Percentiles rank a stretch among this genome's conserved stretches.
These are phyloP conservation scores for Cydonia oblonga DNA, from an alignment of 331 rosid species.

Conservation along the genomic window DNA sequence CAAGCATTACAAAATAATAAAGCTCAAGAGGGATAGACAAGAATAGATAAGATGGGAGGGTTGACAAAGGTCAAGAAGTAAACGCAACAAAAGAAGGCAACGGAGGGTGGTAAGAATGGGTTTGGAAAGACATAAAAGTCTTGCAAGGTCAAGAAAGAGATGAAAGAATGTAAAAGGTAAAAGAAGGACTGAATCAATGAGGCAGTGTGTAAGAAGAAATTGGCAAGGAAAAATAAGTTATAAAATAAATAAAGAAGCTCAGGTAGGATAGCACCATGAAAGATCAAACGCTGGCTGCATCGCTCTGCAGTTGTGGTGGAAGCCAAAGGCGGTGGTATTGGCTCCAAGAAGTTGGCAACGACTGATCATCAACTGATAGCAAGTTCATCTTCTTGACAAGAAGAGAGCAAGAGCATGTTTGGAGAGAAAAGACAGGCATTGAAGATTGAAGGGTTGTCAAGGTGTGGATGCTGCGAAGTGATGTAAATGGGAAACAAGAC, in stretches of 20 bases:
- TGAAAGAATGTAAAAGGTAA: too few relatives aligned
- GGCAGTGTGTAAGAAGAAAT: fast-evolving
- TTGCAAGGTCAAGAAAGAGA: constrained; percentile 84
- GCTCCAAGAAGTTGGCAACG: background rate
- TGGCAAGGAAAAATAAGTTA: background rate
- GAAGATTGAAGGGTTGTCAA: background rate
- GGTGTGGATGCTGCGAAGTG: constrained; percentile 24
- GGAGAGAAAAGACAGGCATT: constrained; percentile 24
- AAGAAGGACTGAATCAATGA: fast-evolving
- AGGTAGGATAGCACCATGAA: constrained; percentile 52
- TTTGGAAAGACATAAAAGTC: constrained; percentile 12
- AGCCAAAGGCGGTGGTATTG: background rate
- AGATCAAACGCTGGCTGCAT: background rate
- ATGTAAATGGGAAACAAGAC: constrained; percentile 27
- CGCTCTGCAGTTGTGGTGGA: constrained; percentile 13
- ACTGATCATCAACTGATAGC: background rate
- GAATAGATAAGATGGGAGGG: background rate
- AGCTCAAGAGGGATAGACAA: constrained; percentile 77
- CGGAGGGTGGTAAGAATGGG: fast-evolving
- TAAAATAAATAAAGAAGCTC: constrained; percentile 22
- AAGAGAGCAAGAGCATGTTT: constrained; percentile 7
- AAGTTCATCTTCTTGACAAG: constrained; percentile 11
- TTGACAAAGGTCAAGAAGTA: background rate
- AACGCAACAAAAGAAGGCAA: fast-evolving
- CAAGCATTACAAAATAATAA: background rate